Evolutionary conservation across 768 basidiomycete species (phyloP), one percentile per base, ranked within the genome.

Genomic region (Hemileccinum impolitum): DNA sequence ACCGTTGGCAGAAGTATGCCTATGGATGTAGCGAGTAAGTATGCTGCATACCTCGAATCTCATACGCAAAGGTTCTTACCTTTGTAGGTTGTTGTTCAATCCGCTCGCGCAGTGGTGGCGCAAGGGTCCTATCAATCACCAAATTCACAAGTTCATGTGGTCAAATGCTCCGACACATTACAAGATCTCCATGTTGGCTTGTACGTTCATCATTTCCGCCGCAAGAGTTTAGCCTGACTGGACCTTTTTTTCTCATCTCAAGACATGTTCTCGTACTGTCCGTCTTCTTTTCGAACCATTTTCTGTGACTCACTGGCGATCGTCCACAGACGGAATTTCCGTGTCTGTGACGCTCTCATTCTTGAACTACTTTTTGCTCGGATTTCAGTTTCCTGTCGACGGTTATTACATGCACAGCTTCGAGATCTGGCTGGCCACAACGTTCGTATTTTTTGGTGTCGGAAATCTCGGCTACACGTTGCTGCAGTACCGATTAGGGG

Each of bases 1-100:
- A 94, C 58, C 69, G 93, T 2, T 95, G 93, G 93, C 90, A 94
- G 53, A 95, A 94, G 63, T 90, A 90, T 52, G 74, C 85, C 0
- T 89, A 87, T 67, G 87, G 85, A 79, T 60, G 44, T 61, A 67
- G 61, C 45, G 80, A 80, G 49, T 81, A 77, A 64, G 64, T 76
- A 69, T 55, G 60, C 64, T 61, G 13, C 46, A 39, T n/a, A 25
- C 9, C 12, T 25, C 17, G n/a, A 15, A 28, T 30, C 45, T 0
- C 52, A 28, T 54, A 32, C 34, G 45, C 28, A 39, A 28, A 26
- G 17, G 14, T 36, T 14, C 23, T 39, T 41, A 38, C 51, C 25
- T 12, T 38, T 6, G 81, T 59, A 86, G 87, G 67, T 75, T 94
- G 42, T 78, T 93, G 52, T 94, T 94, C 78, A 83, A 93, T 60